These are phyloP conservation scores for Digitaria exilis DNA, from an alignment of 202 grass and related monocot genomes.

Conservation along the genomic window DNA sequence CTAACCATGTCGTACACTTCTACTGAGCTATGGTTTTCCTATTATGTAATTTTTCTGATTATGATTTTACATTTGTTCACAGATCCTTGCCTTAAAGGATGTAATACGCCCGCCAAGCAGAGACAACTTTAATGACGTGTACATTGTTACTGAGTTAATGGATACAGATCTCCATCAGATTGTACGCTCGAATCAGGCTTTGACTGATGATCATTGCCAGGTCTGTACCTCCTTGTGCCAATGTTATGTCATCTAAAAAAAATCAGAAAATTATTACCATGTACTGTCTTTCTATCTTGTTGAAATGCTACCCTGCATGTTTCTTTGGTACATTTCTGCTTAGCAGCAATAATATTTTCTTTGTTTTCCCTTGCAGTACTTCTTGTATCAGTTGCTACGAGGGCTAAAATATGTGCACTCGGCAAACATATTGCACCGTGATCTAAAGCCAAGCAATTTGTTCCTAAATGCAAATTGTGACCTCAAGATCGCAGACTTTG, in stretches of 20 bases:
- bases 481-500: conserved; percentile 92
- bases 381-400: conserved; percentile 89
- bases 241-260: too few relatives aligned
- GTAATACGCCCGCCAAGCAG: conserved; percentile 79
- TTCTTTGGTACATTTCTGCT: conserved; percentile 14
- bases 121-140: conserved; percentile 91
- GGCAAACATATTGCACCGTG: conserved; percentile 95
- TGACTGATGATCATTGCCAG: conserved; percentile 97
- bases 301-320: neutral
- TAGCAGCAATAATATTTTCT: conserved; percentile 31
- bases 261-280: too few relatives aligned
- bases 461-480: conserved; percentile 95
- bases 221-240: conserved; percentile 40
- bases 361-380: conserved; percentile 68
- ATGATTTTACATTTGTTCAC: conserved; percentile 30
- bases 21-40: conserved; percentile 9
- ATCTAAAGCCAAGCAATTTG: conserved; percentile 93
- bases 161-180: conserved; percentile 99
- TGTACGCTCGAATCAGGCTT: conserved; percentile 74
- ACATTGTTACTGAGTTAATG: conserved; percentile 86
- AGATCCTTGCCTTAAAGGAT: conserved; percentile 91
- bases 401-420: conserved; percentile 97
- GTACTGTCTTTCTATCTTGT: conserved; percentile 16
- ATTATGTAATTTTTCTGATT: conserved; percentile 41
- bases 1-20: neutral